These are phyloP conservation scores for Collybia sp. DNA, from an alignment of 768 basidiomycete genomes.

Conservation along the genomic window DNA sequence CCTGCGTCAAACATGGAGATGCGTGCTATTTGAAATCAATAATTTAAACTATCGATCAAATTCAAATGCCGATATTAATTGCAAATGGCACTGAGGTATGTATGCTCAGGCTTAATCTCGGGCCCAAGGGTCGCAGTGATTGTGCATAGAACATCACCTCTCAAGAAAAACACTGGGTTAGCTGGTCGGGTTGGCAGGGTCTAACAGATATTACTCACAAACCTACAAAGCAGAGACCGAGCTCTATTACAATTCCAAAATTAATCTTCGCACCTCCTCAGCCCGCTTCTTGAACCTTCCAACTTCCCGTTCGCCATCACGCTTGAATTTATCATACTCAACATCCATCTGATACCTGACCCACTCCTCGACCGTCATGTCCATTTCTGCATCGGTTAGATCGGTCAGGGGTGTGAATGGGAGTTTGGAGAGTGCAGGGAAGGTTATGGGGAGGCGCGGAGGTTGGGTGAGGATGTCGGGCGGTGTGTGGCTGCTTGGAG, in stretches of 20 bases:
- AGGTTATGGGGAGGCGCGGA: constrained; percentile 7
- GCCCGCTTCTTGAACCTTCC: constrained; percentile 34
- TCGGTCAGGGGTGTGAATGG: constrained; percentile 37
- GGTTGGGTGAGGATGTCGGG: not conserved
- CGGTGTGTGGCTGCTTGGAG: not conserved
- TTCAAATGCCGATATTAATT: too few relatives aligned
- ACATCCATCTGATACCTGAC: constrained; percentile 70
- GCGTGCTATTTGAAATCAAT: too few relatives aligned
- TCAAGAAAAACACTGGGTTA: too few relatives aligned
- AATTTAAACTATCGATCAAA: too few relatives aligned
- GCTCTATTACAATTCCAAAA: constrained; percentile 25
- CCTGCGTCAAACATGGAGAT: too few relatives aligned
- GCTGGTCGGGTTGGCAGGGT: too few relatives aligned
- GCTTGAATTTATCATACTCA: constrained; percentile 52
- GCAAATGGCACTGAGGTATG: too few relatives aligned
- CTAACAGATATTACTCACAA: too few relatives aligned
- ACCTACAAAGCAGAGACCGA: too few relatives aligned
- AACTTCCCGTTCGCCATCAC: constrained; percentile 41
- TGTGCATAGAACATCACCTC: too few relatives aligned
- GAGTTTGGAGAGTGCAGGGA: constrained; percentile 40
- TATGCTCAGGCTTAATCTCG: too few relatives aligned
- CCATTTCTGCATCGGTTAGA: constrained; percentile 62
- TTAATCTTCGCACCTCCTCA: constrained; percentile 34
- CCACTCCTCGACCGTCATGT: constrained; percentile 84
- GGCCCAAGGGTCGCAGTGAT: too few relatives aligned